Evolutionary conservation across 1,284 basidiomycete species (phyloP).

Genomic region (Fomitiporia mediterranea): DNA sequence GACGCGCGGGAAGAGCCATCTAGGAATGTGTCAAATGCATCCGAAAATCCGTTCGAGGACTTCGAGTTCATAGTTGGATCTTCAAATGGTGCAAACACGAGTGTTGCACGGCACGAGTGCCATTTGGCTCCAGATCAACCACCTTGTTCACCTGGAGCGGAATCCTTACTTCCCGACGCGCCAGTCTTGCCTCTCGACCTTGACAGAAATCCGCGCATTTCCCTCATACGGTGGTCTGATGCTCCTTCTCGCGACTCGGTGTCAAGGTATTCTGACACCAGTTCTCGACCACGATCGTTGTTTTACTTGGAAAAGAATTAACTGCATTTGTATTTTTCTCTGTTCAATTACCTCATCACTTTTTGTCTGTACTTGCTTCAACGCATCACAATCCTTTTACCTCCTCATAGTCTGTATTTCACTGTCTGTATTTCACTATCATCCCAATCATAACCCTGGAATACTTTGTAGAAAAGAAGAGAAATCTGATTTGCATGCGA

Average conservation of each 20-base stretch:
- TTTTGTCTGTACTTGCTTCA: not conserved
- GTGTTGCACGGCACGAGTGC: too few relatives aligned
- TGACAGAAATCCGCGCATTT: not conserved
- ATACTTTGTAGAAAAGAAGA: conserved; percentile 58
- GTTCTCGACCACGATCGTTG: conserved; percentile 9
- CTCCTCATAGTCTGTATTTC: not conserved
- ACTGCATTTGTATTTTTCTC: not conserved
- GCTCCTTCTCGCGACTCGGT: not conserved
- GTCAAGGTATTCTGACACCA: conserved; percentile 8
- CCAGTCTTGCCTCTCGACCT: not conserved
- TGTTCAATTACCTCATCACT: not conserved
- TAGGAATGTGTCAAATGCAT: not conserved
- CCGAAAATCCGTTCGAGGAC: conserved; percentile 21
- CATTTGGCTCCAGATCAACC: not conserved
- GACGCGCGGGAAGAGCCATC: not conserved
- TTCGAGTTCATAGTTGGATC: conserved; percentile 8
- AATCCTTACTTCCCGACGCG: not conserved
- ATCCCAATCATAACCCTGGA: conserved; percentile 42
- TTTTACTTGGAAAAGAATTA: conserved; percentile 16
- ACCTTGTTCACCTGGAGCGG: not conserved
- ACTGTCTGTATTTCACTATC: not conserved
- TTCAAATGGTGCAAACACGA: not conserved
- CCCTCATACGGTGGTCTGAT: not conserved
- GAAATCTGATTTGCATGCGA: conserved; percentile 59
- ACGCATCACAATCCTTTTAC: not conserved